phyloP scores from a whole-genome alignment of 495 filamentous ascomycete species.

The Aspergillus egyptiacus region DNA sequence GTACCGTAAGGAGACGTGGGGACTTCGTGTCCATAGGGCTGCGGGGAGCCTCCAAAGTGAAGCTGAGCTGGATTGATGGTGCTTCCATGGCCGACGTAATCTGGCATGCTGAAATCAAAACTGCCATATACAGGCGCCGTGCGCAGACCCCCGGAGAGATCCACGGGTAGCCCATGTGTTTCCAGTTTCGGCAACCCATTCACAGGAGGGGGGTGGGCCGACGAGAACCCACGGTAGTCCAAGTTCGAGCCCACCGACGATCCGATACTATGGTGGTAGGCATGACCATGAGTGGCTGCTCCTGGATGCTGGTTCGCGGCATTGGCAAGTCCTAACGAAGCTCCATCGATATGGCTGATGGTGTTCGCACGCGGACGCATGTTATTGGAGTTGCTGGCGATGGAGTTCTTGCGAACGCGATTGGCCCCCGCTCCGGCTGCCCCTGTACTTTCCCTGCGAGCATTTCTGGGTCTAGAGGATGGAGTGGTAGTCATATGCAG shows the following conservation, averaged over 20 bases:
- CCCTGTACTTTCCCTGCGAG: constrained; percentile 72
- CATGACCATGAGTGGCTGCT: constrained; percentile 42
- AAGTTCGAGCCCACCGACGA: constrained; percentile 59
- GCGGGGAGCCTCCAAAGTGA: constrained; percentile 82
- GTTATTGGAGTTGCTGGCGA: constrained; percentile 57
- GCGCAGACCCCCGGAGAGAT: constrained; percentile 58
- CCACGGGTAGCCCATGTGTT: constrained; percentile 62
- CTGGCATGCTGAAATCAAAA: constrained; percentile 67
- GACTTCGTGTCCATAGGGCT: constrained; percentile 57
- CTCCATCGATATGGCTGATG: constrained; percentile 86
- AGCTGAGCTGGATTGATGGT: constrained; percentile 97
- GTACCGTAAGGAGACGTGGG: constrained; percentile 69
- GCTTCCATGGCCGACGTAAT: constrained; percentile 63
- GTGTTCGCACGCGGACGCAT: constrained; percentile 95
- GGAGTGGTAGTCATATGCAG: constrained; percentile 93
- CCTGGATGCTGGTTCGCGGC: constrained; percentile 52
- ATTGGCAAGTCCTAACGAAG: constrained; percentile 66
- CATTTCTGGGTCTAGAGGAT: constrained; percentile 79
- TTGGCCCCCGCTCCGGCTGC: constrained; percentile 62
- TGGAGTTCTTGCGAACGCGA: constrained; percentile 86
- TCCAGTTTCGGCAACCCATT: constrained; percentile 78
- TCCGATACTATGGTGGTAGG: constrained; percentile 60
- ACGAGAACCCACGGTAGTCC: constrained; percentile 67
- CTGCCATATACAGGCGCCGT: constrained; percentile 72
- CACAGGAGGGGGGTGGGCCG: constrained; percentile 46